Percentiles rank a stretch among this genome's conserved stretches.
phyloP scores from a whole-genome alignment of 441 rosid species.

The Erodium trifolium region DNA sequence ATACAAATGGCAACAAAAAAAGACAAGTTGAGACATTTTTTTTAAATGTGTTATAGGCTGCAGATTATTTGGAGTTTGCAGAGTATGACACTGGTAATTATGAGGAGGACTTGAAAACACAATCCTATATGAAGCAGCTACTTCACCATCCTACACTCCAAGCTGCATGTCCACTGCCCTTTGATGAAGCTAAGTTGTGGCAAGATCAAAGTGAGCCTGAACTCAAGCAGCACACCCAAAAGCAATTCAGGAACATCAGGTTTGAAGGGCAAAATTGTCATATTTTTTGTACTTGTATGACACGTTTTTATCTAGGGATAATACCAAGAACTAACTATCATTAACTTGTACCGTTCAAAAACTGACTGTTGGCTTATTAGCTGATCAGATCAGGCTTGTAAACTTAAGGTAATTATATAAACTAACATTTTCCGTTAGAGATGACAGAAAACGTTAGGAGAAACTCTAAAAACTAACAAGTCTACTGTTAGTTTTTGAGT shows the following conservation, averaged over 20 bases:
- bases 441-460: no score
- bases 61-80: constrained; percentile 68
- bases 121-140: constrained; percentile 63
- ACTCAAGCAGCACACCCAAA: constrained; percentile 66
- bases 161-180: constrained; percentile 87
- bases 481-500: no score
- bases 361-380: no score
- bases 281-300: no score
- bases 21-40: not conserved
- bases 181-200: constrained; percentile 88
- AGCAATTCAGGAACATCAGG: constrained; percentile 86
- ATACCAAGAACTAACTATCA: no score
- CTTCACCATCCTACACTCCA: constrained; percentile 56
- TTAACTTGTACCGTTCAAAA: no score
- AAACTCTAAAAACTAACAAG: no score
- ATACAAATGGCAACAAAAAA: not conserved
- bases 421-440: no score
- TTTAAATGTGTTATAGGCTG: constrained; percentile 39
- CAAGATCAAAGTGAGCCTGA: constrained; percentile 83
- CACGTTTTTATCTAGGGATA: no score
- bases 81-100: constrained; percentile 64
- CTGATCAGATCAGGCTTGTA: no score
- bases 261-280: constrained; percentile 13
- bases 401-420: no score
- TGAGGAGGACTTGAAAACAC: constrained; percentile 66